phyloP scores from a whole-genome alignment of 805 yeast species.

The Lipomyces spencermartinsiae region DNA sequence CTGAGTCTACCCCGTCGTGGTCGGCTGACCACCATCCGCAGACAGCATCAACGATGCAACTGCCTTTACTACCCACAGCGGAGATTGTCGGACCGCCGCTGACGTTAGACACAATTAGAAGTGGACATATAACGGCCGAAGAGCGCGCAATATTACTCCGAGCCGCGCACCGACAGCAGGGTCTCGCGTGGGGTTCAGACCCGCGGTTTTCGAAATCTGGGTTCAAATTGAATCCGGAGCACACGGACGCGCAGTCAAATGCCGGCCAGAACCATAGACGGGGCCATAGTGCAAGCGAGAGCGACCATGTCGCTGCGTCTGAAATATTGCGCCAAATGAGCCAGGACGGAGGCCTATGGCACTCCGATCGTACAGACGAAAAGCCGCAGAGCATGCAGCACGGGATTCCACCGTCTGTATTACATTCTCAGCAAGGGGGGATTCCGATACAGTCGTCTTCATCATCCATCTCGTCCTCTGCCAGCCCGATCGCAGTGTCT shows the following conservation, averaged over 20 bases:
- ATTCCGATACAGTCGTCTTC: background rate
- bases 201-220: constrained; percentile 31
- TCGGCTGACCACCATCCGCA: background rate
- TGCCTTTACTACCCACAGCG: constrained; percentile 20
- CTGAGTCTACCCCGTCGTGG: background rate
- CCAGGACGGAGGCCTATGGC: constrained; percentile 15
- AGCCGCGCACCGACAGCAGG: constrained; percentile 31
- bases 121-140: constrained; percentile 23
- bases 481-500: background rate
- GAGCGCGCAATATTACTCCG: constrained; percentile 33
- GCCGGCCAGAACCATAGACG: constrained; percentile 2
- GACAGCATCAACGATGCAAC: background rate
- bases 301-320: constrained; percentile 24
- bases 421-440: background rate
- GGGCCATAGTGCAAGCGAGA: background rate
- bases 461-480: background rate
- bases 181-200: constrained; percentile 36
- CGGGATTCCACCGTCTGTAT: background rate
- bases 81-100: constrained; percentile 8
- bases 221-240: constrained; percentile 15
- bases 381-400: background rate
- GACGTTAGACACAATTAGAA: constrained; percentile 6
- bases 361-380: background rate
- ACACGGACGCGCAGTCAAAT: background rate
- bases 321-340: constrained; percentile 37